Base-by-base conservation (phyloP, 345 rosid genomes). In the Rhodamnia rubescens region DNA sequence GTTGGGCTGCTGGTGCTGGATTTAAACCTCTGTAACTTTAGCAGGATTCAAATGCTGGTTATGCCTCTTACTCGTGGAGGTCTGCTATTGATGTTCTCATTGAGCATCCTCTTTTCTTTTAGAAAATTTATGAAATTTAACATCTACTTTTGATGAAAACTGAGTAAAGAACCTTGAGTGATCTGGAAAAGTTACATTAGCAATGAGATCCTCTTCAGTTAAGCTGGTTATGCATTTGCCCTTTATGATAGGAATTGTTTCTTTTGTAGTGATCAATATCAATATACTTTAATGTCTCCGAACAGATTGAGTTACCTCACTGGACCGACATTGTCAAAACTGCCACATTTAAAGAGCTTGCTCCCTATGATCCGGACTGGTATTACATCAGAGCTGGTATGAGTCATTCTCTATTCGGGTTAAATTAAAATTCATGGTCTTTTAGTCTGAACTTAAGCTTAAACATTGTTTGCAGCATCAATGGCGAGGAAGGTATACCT, bases 291-390 rank as follows among this genome's bases (percentile, higher is more conserved):
- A 24, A 32, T 80, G 78, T 85, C 18, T 52, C 29, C 18, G 26
- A 83, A 29, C 86, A 96, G 99, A 90, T 96, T n/a, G 99, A 96
- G 91, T 94, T 96, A 85, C 99, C 99, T 26, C 84, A 87, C 10
- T 96, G 99, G 99, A 93, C 95, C 26, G 98, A 96, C 86, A 94
- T 96, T 54, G 99, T 96, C 82, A 96, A 96, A 91, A 95, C 98
- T 2, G 98, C 92, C 18, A 90, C 85, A 49, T 87, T 91, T 52
- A 96, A 96, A 91, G 99, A 96, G 92, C 97, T 96, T 84, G 97
- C 99, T 27, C 99, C 98, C 4, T 95, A 96, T 90, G 99, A 96
- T 61, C 98, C 94, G 3, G 99, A 96, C 53, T 96, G 99, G 99
- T 95, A 96, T 88, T 95, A 87, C 85, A 87, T 96, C 83, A 90